phyloP scores from a whole-genome alignment of 2,329 filamentous ascomycete genomes.

The Microcera coccophila region DNA sequence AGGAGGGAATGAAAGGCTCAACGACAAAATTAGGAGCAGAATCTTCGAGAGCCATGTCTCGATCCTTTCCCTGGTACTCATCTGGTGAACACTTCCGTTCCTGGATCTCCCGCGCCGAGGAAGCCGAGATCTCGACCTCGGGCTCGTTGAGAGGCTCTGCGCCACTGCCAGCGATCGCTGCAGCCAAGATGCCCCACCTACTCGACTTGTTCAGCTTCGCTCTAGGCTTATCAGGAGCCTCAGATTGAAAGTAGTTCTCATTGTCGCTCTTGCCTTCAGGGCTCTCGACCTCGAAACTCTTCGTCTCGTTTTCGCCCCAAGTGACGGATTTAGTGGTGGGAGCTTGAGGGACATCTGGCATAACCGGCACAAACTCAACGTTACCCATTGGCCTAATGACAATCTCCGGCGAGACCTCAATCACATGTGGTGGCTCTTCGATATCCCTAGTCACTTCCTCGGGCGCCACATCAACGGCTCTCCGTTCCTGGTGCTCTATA shows the following conservation, averaged over 20 bases:
- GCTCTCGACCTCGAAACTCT: constrained; percentile 60
- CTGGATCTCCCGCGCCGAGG: constrained; percentile 9
- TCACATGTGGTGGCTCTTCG: constrained; percentile 20
- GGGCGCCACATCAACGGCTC: background rate
- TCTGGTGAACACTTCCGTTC: constrained; percentile 15
- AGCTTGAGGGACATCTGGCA: constrained; percentile 2
- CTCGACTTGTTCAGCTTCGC: constrained; percentile 38
- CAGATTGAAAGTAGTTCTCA: constrained; percentile 28
- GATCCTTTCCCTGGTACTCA: constrained; percentile 9
- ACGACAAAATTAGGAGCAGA: constrained; percentile 30
- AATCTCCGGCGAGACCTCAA: constrained; percentile 31
- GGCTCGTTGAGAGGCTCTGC: constrained; percentile 35
- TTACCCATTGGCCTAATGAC: constrained; percentile 41
- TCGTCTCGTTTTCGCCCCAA: constrained; percentile 63
- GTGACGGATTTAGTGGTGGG: constrained; percentile 53
- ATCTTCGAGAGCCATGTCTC: constrained; percentile 17
- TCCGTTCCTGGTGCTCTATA: constrained; percentile 19
- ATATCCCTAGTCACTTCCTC: constrained; percentile 8
- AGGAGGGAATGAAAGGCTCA: constrained; percentile 43
- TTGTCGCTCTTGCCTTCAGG: constrained; percentile 42
- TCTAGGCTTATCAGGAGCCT: constrained; percentile 28
- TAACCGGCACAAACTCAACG: constrained; percentile 29
- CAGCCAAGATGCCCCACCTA: constrained; percentile 52
- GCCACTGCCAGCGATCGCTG: constrained; percentile 44
- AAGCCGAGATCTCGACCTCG: constrained; percentile 18